phyloP scores from a whole-genome alignment of 78 protist species.

The Mastigamoeba balamuthi region DNA sequence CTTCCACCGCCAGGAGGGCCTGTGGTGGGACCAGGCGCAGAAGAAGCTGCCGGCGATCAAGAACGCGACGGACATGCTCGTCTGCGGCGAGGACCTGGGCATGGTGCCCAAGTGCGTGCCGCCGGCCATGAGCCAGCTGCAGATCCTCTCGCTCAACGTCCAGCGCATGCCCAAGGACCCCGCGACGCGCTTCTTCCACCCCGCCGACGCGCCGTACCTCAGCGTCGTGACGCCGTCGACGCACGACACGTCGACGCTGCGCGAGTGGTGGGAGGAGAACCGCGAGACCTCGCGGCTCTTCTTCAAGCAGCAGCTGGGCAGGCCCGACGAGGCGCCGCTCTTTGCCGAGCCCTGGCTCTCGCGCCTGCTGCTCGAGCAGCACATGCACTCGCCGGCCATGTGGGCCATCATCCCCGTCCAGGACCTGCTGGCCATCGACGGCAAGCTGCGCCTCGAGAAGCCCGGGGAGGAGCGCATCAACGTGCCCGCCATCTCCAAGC shows the following conservation, averaged over 20 bases:
- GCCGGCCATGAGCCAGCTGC: slow-evolving; percentile 25
- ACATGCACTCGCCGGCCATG: slow-evolving; percentile 39
- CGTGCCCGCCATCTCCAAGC: slow-evolving; percentile 52
- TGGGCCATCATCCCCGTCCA: slow-evolving; percentile 49
- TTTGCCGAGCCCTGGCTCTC: slow-evolving; percentile 34
- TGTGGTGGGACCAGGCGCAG: slow-evolving; percentile 50
- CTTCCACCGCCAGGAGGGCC: slow-evolving; percentile 48
- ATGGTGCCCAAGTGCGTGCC: slow-evolving; percentile 54
- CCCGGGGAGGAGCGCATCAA: slow-evolving; percentile 60
- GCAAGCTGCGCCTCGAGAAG: neutral
- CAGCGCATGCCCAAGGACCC: slow-evolving; percentile 53
- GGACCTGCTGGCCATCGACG: neutral
- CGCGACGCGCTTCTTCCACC: slow-evolving; percentile 24
- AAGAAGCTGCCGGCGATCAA: slow-evolving; percentile 39
- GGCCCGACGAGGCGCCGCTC: slow-evolving; percentile 41
- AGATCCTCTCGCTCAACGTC: slow-evolving; percentile 35
- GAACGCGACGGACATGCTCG: slow-evolving; percentile 39
- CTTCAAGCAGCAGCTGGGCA: slow-evolving; percentile 30
- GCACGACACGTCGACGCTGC: slow-evolving; percentile 61
- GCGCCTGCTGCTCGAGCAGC: slow-evolving; percentile 28
- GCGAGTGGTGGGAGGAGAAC: slow-evolving; percentile 69
- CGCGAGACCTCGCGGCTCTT: slow-evolving; percentile 26
- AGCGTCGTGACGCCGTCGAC: slow-evolving; percentile 58
- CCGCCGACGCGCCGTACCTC: slow-evolving; percentile 26
- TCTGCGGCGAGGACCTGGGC: slow-evolving; percentile 81